phyloP scores from a whole-genome alignment of 768 basidiomycete species.

The Russula earlei region DNA sequence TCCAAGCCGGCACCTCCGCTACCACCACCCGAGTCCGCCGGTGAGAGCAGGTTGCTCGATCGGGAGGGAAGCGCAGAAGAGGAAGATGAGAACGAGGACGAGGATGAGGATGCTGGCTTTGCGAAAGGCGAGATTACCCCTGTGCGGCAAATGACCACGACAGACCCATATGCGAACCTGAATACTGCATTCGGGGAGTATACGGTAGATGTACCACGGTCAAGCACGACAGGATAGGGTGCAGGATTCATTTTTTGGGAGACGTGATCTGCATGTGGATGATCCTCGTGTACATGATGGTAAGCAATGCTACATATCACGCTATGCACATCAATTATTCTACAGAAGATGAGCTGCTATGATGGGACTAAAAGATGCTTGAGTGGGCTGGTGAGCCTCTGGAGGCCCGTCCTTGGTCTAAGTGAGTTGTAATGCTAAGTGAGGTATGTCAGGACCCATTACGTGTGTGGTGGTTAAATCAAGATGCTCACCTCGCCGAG shows the following conservation, averaged over 20 bases:
- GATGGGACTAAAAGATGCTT: slow-evolving; percentile 7
- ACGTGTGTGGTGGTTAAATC: background rate
- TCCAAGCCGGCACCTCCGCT: slow-evolving; percentile 23
- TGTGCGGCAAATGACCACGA: slow-evolving; percentile 9
- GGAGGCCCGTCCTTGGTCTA: slow-evolving; percentile 38
- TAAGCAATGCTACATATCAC: background rate
- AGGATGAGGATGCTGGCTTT: slow-evolving; percentile 25
- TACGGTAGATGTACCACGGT: slow-evolving; percentile 63
- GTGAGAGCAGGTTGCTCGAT: slow-evolving; percentile 21
- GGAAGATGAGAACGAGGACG: slow-evolving; percentile 27
- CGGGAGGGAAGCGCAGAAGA: slow-evolving; percentile 19
- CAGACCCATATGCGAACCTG: slow-evolving; percentile 79
- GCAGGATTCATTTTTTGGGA: slow-evolving; percentile 59
- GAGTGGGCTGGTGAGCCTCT: slow-evolving; percentile 15
- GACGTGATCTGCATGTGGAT: background rate
- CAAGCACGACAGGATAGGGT: slow-evolving; percentile 36
- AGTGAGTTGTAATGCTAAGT: slow-evolving; percentile 82
- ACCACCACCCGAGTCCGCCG: slow-evolving; percentile 23
- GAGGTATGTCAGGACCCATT: background rate
- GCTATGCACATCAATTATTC: background rate
- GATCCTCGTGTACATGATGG: background rate
- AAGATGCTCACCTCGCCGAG: slow-evolving; percentile 73
- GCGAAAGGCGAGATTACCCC: slow-evolving; percentile 32
- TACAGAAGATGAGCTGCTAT: background rate
- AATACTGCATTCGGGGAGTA: slow-evolving; percentile 70